Percentiles rank a stretch among this genome's conserved stretches.
These are phyloP conservation scores for Lipomyces anomalus DNA, from an alignment of 805 yeast genomes.

Conservation along the genomic window DNA sequence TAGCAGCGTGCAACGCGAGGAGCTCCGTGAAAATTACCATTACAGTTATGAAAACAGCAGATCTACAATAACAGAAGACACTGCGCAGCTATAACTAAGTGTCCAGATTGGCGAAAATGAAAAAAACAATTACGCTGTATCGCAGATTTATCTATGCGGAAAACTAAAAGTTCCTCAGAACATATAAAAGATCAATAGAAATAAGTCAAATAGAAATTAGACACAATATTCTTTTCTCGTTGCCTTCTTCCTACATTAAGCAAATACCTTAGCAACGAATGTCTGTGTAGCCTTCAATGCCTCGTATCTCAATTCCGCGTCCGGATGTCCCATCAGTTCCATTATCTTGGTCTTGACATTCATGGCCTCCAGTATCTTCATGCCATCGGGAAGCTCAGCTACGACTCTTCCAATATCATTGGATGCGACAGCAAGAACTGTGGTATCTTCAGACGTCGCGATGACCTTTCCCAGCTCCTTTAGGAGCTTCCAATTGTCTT, in stretches of 20 bases:
- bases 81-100: no score
- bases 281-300: conserved; percentile 94
- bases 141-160: background rate
- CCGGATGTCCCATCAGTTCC: conserved; percentile 73
- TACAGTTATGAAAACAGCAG: no score
- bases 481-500: conserved; percentile 66
- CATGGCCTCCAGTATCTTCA: conserved; percentile 46
- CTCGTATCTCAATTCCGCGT: conserved; percentile 86
- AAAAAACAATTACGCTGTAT: no score
- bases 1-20: no score
- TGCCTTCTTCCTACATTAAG: no score
- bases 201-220: background rate
- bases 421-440: conserved; percentile 52
- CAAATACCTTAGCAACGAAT: conserved; percentile 75
- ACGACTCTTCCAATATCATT: conserved; percentile 62
- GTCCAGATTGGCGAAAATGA: no score
- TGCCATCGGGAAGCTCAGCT: conserved; percentile 56
- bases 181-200: background rate
- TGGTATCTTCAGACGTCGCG: conserved; percentile 30
- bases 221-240: background rate
- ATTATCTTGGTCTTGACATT: conserved; percentile 75
- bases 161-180: background rate
- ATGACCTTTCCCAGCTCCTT: conserved; percentile 48
- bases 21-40: no score
- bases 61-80: no score